Evolutionary conservation across 208 protist genomes (phyloP).

Genomic region (Acanthamoeba lenticulata): DNA sequence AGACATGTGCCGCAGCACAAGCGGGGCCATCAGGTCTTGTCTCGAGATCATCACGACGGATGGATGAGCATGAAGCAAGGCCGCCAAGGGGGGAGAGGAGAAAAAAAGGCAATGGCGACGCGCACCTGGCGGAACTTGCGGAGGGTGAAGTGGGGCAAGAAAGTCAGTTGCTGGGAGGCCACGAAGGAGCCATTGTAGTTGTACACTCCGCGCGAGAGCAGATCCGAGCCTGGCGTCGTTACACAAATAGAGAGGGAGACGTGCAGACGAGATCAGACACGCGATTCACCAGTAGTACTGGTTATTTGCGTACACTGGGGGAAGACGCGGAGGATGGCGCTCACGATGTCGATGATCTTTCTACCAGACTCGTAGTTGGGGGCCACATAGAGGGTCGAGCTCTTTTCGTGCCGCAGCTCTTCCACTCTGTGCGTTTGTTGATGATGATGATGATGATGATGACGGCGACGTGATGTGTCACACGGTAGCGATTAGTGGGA

Average conservation of each 20-base stretch:
- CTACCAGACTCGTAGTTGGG: background rate
- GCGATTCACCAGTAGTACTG: no score
- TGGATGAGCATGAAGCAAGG: no score
- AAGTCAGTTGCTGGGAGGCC: background rate
- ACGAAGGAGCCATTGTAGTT: background rate
- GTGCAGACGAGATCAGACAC: background rate
- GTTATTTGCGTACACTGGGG: background rate
- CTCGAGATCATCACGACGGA: background rate
- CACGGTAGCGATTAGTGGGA: background rate
- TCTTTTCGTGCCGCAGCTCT: background rate
- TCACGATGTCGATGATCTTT: background rate
- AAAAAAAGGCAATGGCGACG: background rate
- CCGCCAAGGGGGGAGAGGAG: background rate
- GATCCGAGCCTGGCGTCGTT: background rate
- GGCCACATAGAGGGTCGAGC: background rate
- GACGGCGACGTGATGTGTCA: background rate
- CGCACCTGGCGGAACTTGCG: conserved; percentile 2
- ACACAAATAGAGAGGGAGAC: background rate
- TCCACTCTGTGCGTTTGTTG: background rate
- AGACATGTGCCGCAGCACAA: background rate
- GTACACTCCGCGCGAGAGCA: background rate
- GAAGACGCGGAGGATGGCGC: background rate
- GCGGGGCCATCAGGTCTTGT: background rate
- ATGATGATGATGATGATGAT: no score
- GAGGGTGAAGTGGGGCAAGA: background rate